Conservation (phyloP, 2,329 filamentous ascomycete genomes). For the Fusarium lateritium region DNA sequence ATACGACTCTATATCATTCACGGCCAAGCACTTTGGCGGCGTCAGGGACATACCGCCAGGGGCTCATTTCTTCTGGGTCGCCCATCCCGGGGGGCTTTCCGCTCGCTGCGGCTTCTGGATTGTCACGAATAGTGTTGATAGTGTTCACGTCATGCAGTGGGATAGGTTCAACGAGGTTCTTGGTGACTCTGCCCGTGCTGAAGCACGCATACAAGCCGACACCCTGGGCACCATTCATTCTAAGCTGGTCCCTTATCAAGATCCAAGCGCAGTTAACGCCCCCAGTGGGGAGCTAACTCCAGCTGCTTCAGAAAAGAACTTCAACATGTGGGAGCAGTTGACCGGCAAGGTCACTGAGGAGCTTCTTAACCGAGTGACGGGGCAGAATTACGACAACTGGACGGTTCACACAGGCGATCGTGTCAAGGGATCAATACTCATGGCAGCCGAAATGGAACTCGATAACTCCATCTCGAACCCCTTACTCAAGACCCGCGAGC, state of each 20-base stretch:
- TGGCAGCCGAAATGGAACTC: conserved; percentile 58
- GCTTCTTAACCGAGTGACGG: conserved; percentile 65
- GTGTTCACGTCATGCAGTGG: conserved; percentile 67
- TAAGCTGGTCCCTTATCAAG: conserved; percentile 62
- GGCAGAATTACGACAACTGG: conserved; percentile 61
- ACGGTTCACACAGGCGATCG: conserved; percentile 68
- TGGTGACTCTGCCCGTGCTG: conserved; percentile 62
- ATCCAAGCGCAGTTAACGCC: conserved; percentile 51
- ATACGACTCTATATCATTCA: conserved; percentile 67
- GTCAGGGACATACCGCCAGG: conserved; percentile 69
- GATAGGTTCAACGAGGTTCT: conserved; percentile 70
- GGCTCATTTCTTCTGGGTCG: conserved; percentile 72
- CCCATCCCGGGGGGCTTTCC: conserved; percentile 63
- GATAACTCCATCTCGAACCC: conserved; percentile 56
- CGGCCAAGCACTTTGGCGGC: conserved; percentile 64
- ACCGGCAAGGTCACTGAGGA: conserved; percentile 63
- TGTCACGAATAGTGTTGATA: conserved; percentile 54
- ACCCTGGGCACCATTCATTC: conserved; percentile 57
- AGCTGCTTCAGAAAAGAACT: conserved; percentile 43
- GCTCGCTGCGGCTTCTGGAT: conserved; percentile 72
- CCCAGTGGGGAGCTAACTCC: conserved; percentile 36
- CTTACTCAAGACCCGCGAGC: conserved; percentile 56
- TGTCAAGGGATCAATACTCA: conserved; percentile 60
- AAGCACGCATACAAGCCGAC: conserved; percentile 62
- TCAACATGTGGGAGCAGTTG: conserved; percentile 66